Evolutionary conservation across 2,329 filamentous ascomycete genomes (phyloP).

Genomic region (Xylariaceae sp.): DNA sequence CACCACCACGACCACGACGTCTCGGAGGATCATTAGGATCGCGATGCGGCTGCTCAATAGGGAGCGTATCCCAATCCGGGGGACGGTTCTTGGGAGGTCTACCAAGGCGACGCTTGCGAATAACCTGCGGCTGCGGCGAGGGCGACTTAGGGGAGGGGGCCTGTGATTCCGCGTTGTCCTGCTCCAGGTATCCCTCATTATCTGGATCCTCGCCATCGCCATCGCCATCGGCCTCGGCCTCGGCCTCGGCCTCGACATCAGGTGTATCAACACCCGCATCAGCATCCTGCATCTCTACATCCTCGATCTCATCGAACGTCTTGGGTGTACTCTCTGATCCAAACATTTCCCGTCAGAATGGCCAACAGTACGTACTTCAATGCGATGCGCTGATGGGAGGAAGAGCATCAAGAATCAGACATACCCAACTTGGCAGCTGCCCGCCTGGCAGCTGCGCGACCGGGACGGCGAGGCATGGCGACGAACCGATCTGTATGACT

Average conservation of each 20-base stretch:
- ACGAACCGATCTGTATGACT: neutral
- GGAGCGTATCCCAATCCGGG: slow-evolving; percentile 66
- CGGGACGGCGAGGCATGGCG: slow-evolving; percentile 36
- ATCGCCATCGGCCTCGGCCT: slow-evolving; percentile 23
- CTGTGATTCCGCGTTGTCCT: slow-evolving; percentile 33
- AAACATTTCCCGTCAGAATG: slow-evolving; percentile 1
- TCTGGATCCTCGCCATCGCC: slow-evolving; percentile 37
- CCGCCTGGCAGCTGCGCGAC: slow-evolving; percentile 41
- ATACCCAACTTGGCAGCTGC: slow-evolving; percentile 41
- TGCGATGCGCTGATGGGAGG: neutral
- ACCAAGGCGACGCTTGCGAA: slow-evolving; percentile 74
- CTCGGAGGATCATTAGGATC: slow-evolving; percentile 54
- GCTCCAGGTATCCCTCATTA: slow-evolving; percentile 34
- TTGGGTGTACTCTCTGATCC: slow-evolving; percentile 45
- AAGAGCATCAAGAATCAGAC: slow-evolving; percentile 4
- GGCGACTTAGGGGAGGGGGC: slow-evolving; percentile 45
- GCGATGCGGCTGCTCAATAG: slow-evolving; percentile 48
- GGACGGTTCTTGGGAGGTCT: slow-evolving; percentile 80
- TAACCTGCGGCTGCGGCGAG: slow-evolving; percentile 53
- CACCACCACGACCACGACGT: slow-evolving; percentile 63
- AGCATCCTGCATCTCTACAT: slow-evolving; percentile 48
- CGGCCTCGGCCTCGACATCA: slow-evolving; percentile 24
- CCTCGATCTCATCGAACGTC: slow-evolving; percentile 44
- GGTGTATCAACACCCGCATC: slow-evolving; percentile 32
- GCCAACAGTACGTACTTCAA: too few species aligned